These are phyloP conservation scores for Leishmania major DNA, from an alignment of 208 protist species.

Conservation along the genomic window DNA sequence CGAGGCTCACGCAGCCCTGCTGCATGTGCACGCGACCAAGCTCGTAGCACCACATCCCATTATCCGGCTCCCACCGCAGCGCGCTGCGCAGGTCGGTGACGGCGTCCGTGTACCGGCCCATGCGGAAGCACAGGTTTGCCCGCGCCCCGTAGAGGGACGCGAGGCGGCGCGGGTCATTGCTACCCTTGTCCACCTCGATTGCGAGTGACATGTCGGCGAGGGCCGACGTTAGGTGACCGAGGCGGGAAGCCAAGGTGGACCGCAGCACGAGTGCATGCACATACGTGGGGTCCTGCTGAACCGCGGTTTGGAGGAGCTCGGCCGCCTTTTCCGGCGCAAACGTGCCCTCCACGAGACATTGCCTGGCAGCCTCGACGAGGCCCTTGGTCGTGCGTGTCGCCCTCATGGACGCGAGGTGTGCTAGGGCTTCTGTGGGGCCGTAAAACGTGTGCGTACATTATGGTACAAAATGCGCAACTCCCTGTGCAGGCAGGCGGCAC, in stretches of 20 bases:
- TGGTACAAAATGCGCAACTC: background rate
- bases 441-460: background rate
- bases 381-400: slow-evolving; percentile 20
- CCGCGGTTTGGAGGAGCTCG: slow-evolving; percentile 37
- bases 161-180: slow-evolving; percentile 48
- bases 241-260: slow-evolving; percentile 37
- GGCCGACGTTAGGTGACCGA: slow-evolving; percentile 42
- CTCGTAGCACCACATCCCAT: slow-evolving; percentile 85
- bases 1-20: slow-evolving; percentile 39
- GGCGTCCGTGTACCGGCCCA: slow-evolving; percentile 52
- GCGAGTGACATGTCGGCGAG: slow-evolving; percentile 67
- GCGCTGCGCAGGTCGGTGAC: slow-evolving; percentile 73
- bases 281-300: slow-evolving; percentile 57
- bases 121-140: slow-evolving; percentile 48
- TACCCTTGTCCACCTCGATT: slow-evolving; percentile 72
- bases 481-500: background rate
- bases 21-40: slow-evolving; percentile 57
- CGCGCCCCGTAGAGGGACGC: slow-evolving; percentile 66
- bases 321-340: slow-evolving; percentile 46
- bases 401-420: slow-evolving; percentile 15
- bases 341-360: slow-evolving; percentile 38
- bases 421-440: background rate
- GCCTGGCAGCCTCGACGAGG: slow-evolving; percentile 52
- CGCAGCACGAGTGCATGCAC: slow-evolving; percentile 53
- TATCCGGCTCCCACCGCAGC: slow-evolving; percentile 78